A percentile compares a stretch with the other conserved stretches of the same genome.
Evolutionary conservation across 2,329 filamentous ascomycete genomes (phyloP).

Genomic region (Cladophialophora immunda): DNA sequence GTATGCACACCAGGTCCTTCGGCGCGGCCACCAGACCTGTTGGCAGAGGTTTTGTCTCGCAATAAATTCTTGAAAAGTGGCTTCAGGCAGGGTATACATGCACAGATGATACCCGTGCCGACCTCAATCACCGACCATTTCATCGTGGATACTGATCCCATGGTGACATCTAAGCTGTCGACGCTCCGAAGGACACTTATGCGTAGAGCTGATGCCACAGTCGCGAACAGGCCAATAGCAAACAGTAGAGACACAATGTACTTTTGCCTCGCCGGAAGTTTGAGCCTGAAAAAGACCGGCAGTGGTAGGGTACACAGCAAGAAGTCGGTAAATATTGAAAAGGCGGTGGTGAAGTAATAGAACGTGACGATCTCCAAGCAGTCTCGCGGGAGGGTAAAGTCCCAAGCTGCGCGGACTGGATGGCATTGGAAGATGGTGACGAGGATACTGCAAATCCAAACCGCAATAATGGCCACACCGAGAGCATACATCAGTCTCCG

Average conservation of each 20-base stretch:
- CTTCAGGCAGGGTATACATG: slow-evolving; percentile 55
- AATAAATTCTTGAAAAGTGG: slow-evolving; percentile 54
- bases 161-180: slow-evolving; percentile 47
- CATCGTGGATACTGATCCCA: slow-evolving; percentile 53
- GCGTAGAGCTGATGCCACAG: slow-evolving; percentile 57
- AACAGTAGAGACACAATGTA: slow-evolving; percentile 60
- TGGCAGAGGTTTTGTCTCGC: slow-evolving; percentile 41
- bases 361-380: slow-evolving; percentile 61
- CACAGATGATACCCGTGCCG: slow-evolving; percentile 53
- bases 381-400: slow-evolving; percentile 45
- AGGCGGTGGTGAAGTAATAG: slow-evolving; percentile 63
- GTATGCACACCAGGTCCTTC: slow-evolving; percentile 20
- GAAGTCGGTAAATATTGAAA: slow-evolving; percentile 69
- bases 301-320: slow-evolving; percentile 63
- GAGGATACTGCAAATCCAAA: slow-evolving; percentile 50
- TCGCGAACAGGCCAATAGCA: slow-evolving; percentile 60
- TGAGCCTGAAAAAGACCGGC: slow-evolving; percentile 55
- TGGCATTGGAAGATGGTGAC: slow-evolving; percentile 57
- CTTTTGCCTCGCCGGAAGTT: slow-evolving; percentile 59
- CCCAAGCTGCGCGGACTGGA: slow-evolving; percentile 54
- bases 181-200: slow-evolving; percentile 56
- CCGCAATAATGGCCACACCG: slow-evolving; percentile 32
- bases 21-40: slow-evolving; percentile 24
- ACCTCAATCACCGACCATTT: slow-evolving; percentile 58
- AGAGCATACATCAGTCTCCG: slow-evolving; percentile 37